Evolutionary conservation across 371 early-diverging fungal genomes (phyloP).

Genomic region (Chytridium lagenaria): DNA sequence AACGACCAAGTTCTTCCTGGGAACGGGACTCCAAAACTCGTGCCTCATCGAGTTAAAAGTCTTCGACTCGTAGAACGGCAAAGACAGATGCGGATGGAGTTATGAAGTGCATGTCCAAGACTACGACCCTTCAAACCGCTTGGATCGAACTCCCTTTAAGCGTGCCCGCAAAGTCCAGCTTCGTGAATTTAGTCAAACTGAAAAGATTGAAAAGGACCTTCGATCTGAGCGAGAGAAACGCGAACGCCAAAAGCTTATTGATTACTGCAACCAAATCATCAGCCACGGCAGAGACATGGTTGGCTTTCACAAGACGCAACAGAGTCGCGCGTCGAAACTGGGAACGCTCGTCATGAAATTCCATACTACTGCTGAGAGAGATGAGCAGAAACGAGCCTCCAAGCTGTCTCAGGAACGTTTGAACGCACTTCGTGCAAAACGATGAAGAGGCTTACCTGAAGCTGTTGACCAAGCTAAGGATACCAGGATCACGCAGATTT

Average conservation of each 20-base stretch:
- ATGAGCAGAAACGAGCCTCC: slow-evolving; percentile 85
- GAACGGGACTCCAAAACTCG: slow-evolving; percentile 11
- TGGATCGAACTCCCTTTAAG: slow-evolving; percentile 67
- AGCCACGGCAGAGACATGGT: slow-evolving; percentile 75
- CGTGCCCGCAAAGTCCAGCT: slow-evolving; percentile 88
- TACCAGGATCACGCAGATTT: slow-evolving; percentile 85
- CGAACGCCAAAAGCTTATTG: slow-evolving; percentile 81
- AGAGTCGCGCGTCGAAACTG: slow-evolving; percentile 54
- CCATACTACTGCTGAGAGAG: slow-evolving; percentile 84
- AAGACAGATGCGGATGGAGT: slow-evolving; percentile 81
- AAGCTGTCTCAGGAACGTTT: slow-evolving; percentile 90
- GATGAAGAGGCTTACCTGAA: slow-evolving; percentile 95
- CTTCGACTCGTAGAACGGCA: slow-evolving; percentile 80
- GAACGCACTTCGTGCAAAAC: slow-evolving; percentile 87
- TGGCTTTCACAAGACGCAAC: neutral
- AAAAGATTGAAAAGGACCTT: slow-evolving; percentile 88
- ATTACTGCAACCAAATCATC: slow-evolving; percentile 74
- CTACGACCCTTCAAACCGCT: slow-evolving; percentile 78
- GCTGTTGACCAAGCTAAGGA: slow-evolving; percentile 91
- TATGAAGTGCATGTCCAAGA: slow-evolving; percentile 53
- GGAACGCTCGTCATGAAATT: slow-evolving; percentile 78
- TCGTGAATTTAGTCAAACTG: slow-evolving; percentile 89
- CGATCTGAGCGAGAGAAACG: slow-evolving; percentile 84
- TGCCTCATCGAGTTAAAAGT: slow-evolving; percentile 79
- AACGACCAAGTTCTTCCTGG: slow-evolving; percentile 61